Evolutionary conservation across 2,329 filamentous ascomycete genomes (phyloP), one percentile per base, ranked within the genome.

Genomic region (Capronia epimyces): DNA sequence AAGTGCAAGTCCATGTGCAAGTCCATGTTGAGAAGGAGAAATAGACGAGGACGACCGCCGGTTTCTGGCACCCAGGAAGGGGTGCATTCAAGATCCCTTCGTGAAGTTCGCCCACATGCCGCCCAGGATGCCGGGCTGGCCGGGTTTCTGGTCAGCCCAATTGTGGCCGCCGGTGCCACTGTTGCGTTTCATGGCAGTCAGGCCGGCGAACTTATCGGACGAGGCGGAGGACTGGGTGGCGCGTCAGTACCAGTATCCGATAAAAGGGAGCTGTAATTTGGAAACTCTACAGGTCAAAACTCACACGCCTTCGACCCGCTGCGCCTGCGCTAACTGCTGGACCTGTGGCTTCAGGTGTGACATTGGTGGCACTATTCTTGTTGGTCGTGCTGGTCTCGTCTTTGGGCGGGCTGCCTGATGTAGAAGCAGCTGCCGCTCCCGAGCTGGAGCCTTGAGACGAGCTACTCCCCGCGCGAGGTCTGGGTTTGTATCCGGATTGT

Each of bases 51-150:
- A n/a, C n/a, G n/a, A n/a, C n/a, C n/a, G n/a, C n/a, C n/a, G n/a
- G n/a, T n/a, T n/a, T n/a, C n/a, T n/a, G n/a, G n/a, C n/a, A n/a
- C n/a, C n/a, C n/a, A n/a, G n/a, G n/a, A n/a, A n/a, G n/a, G n/a
- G n/a, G n/a, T n/a, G n/a, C n/a, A n/a, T n/a, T n/a, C n/a, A n/a
- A 36, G 40, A 48, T 22, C 59, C 74, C 55, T 65, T 62, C 21
- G 60, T 62, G 34, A 60, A 62, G 21, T 29, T 54, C 34, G 57
- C 49, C 60, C 60, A 62, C 57, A 59, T 55, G 15, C 56, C 53
- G 12, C 55, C 52, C 29, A 62, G 40, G 27, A 61, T 53, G 15
- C 60, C 60, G 1, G 44, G 24, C 20, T 53, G 42, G 15, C 53
- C 59, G 7, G 56, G 37, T 34, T 51, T 55, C 53, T 62, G 60